Evolutionary conservation across 257 asterid species (phyloP), one percentile per base, ranked within the genome.

Genomic region (Nemophila menziesii): DNA sequence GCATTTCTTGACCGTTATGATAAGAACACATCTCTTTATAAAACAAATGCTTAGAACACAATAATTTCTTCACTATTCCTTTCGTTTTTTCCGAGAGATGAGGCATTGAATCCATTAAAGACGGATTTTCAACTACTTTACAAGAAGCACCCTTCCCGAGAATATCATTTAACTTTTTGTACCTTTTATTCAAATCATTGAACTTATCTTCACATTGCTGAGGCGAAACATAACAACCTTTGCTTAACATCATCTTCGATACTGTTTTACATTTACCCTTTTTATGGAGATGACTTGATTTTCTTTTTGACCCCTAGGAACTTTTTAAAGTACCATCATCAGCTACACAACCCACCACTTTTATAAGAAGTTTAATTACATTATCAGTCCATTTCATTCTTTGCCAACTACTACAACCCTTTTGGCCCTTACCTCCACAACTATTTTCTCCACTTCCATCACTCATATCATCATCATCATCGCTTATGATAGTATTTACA

Each of bases 131-230:
- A 14, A 75, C 84, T 20, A 75, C 77, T 47, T 62, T 63, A 37
- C 80, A 75, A 11, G 74, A 64, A 43, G 74, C 65, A 37, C 72
- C 84, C 39, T 77, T 58, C 42, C 84, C 80, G 12, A 71, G 75
- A 13, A 75, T 67, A 40, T 75, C 84, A 45, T 75, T 71, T 48
- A 75, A 64, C 49, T 71, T 67, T 60, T 75, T 75, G 55, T 75
- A 75, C 60, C 80, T 55, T 55, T 75, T 75, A 56, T 72, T 72
- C 44, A 72, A 54, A 45, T 63, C 77, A 24, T 76, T 70, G 60
- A 73, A 70, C 21, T 79, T 79, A 44, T 75, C 86, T 61, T 75
- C 83, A 29, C 83, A 75, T 53, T 75, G 84, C 59, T 75, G 84
- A 26, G 84, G 84, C 1, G 84, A 75, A 50, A 71, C 80, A 42